Percentiles rank a stretch among this genome's conserved stretches.
Evolutionary conservation across 192 early-diverging fungal species (phyloP).

Genomic region (Kappamyces sp.): DNA sequence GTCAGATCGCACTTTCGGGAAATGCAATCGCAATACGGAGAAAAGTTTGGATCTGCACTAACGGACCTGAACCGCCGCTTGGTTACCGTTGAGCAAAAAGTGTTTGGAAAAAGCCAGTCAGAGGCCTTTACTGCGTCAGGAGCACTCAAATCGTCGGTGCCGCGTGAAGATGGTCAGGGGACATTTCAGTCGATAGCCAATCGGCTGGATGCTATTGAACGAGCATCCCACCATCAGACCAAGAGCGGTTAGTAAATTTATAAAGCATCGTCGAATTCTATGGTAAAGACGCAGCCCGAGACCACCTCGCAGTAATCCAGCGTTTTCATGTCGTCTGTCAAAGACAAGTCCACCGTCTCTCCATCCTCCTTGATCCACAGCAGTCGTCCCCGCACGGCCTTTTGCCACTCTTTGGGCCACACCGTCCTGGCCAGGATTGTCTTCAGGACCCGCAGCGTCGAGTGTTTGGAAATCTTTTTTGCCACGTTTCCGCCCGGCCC

Average conservation of each 20-base stretch:
- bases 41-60: slow-evolving; percentile 50
- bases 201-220: slow-evolving; percentile 7
- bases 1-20: slow-evolving; percentile 69
- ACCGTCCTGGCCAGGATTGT: background rate
- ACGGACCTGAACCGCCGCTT: slow-evolving; percentile 40
- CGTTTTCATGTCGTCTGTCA: slow-evolving; percentile 5
- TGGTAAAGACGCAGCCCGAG: slow-evolving; percentile 4
- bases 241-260: background rate
- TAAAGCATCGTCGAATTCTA: background rate
- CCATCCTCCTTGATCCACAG: background rate
- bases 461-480: background rate
- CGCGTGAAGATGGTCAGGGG: background rate
- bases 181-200: slow-evolving; percentile 8
- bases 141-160: slow-evolving; percentile 5
- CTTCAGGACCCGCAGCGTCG: slow-evolving; percentile 1
- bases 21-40: slow-evolving; percentile 54
- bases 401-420: slow-evolving; percentile 7
- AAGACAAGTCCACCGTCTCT: background rate
- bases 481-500: background rate
- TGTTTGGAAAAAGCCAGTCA: background rate
- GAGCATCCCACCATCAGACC: slow-evolving; percentile 6
- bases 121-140: slow-evolving; percentile 12
- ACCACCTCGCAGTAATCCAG: slow-evolving; percentile 4
- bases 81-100: slow-evolving; percentile 31
- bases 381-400: slow-evolving; percentile 3